Conservation (phyloP, 164 flowering plant genomes). For the Brasenia schreberi region DNA sequence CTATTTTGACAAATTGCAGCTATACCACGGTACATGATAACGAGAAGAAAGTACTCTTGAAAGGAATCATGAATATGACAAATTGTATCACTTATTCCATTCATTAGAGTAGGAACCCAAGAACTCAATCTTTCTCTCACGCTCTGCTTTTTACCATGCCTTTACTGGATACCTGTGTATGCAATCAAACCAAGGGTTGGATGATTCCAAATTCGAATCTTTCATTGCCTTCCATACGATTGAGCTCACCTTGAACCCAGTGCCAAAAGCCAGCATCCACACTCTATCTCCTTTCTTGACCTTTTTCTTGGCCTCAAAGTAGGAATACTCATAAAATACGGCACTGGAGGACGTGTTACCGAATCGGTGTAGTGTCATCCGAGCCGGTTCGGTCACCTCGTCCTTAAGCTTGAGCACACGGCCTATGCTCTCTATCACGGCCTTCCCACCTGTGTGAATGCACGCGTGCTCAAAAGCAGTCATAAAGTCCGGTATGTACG, state of each 20-base stretch:
- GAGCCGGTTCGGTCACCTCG: slow-evolving; percentile 40
- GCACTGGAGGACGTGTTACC: slow-evolving; percentile 56
- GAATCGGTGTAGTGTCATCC: slow-evolving; percentile 46
- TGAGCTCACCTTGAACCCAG: slow-evolving; percentile 52
- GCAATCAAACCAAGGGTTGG: slow-evolving; percentile 55
- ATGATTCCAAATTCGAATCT: slow-evolving; percentile 17
- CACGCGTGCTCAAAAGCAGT: slow-evolving; percentile 44
- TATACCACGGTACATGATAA: too few relatives aligned
- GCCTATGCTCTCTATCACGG: slow-evolving; percentile 30
- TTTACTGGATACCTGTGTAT: slow-evolving; percentile 37
- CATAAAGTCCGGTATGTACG: slow-evolving; percentile 33
- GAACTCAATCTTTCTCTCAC: too few relatives aligned
- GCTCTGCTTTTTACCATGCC: too few relatives aligned
- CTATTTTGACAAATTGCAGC: too few relatives aligned
- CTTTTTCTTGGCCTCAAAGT: slow-evolving; percentile 43
- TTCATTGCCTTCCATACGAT: slow-evolving; percentile 32
- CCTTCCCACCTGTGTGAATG: slow-evolving; percentile 61
- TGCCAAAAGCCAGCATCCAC: slow-evolving; percentile 63
- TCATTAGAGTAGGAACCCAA: too few relatives aligned
- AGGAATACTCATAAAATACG: slow-evolving; percentile 54
- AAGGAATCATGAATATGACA: too few relatives aligned
- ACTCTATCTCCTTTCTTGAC: slow-evolving; percentile 35
- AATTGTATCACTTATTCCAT: too few relatives aligned
- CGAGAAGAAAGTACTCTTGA: too few relatives aligned
- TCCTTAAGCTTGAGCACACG: slow-evolving; percentile 23